Evolutionary conservation across 495 filamentous ascomycete species (phyloP).

Genomic region (Stereocaulon alpinum): DNA sequence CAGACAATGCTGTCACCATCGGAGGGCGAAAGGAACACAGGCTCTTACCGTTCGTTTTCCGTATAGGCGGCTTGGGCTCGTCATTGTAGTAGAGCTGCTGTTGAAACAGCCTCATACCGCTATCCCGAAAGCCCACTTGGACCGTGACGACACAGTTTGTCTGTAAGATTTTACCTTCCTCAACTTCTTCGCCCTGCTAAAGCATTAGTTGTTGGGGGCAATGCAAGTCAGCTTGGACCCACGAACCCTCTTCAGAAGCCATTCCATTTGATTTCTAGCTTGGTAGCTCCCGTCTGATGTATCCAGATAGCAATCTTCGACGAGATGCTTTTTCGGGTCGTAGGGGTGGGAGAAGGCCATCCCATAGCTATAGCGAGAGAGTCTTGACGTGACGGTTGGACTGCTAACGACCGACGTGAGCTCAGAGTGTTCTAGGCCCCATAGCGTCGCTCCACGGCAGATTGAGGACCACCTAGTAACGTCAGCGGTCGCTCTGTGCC

Average conservation of each 20-base stretch:
- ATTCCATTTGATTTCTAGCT: constrained; percentile 10
- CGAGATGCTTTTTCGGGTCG: constrained; percentile 6
- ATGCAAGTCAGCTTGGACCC: not conserved
- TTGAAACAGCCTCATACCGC: not conserved
- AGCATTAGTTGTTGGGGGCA: not conserved
- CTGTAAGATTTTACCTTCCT: constrained; percentile 10
- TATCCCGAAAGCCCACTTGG: not conserved
- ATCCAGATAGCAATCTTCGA: constrained; percentile 4
- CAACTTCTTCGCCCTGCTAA: constrained; percentile 13
- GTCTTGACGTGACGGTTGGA: constrained; percentile 12
- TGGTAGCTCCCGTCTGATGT: not conserved
- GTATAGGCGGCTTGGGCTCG: constrained; percentile 8
- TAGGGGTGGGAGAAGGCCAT: constrained; percentile 3
- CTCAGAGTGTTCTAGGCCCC: constrained; percentile 17
- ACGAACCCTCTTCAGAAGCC: constrained; percentile 13
- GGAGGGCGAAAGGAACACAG: not conserved
- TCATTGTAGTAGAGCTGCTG: constrained; percentile 3
- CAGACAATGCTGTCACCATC: not conserved
- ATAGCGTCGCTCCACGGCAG: constrained; percentile 18
- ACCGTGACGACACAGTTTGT: not conserved
- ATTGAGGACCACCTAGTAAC: constrained; percentile 16
- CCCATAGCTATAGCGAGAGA: constrained; percentile 19
- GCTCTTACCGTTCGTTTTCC: constrained; percentile 6
- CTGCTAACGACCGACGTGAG: not conserved
- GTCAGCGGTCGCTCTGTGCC: not conserved